Base-by-base conservation (phyloP, 805 yeast species). In the Saccharomycopsis oosterbeekiorum region DNA sequence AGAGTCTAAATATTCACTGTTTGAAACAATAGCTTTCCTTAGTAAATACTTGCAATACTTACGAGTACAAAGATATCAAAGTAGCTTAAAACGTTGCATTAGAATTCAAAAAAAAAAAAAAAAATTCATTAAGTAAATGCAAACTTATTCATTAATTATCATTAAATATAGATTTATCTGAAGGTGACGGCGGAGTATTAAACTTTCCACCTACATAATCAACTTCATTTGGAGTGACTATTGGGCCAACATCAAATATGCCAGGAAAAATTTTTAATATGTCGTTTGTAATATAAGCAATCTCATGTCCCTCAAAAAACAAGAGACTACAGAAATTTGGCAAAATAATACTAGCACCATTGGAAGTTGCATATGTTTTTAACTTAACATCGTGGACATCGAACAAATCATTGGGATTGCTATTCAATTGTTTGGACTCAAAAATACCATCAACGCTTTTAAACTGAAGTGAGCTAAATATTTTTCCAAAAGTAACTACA, bases 251-350 rank as follows among this genome's bases (percentile, higher is more conserved):
- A 29, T 53, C 56, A 14, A 53, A 53, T 12, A 21, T 15, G 10
- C 39, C 43, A 39, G 51, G 34, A n/a, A 61, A 61, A 47, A 59
- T 64, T 24, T 56, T 57, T 57, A 63, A 34, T 29, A 63, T 39
- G n/a, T 59, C 62, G 39, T 60, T 57, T 6, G 43, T 24, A 24
- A 63, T 43, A 41, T 61, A 63, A 2, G 19, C 41, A 14, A 63
- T 40, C 41, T 63, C 65, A 21, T 56, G 21, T 50, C 34, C 39
- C 15, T 57, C 60, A 29, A 63, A 60, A 39, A 61, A 57, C 19
- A 63, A 54, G 55, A 63, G 62, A 36, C 64, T 61, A 34, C 60
- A 61, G 57, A 63, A 63, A 34, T 59, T 63, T 1, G 65, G 65
- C 34, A 63, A 56, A 5, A 61, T 40, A 14, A 63, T 41, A 19